Evolutionary conservation across 1,284 basidiomycete genomes (phyloP).

Genomic region (Volvariella surrecta): DNA sequence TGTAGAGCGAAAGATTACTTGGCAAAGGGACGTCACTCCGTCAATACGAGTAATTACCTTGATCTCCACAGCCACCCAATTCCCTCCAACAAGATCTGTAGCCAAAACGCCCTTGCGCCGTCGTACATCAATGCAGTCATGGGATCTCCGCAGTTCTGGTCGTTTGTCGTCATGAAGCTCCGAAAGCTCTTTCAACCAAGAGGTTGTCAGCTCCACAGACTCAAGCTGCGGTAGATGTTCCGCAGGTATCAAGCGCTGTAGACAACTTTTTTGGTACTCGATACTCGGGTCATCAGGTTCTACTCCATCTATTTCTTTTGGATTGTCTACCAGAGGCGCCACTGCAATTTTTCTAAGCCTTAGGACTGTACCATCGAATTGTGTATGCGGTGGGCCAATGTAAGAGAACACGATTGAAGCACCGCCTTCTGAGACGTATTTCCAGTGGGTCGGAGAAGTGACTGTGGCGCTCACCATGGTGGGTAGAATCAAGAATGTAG

Average conservation of each 20-base stretch:
- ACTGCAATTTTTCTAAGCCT: constrained; percentile 55
- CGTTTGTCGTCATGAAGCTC: constrained; percentile 37
- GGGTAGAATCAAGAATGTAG: too few species aligned
- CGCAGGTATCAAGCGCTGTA: constrained; percentile 49
- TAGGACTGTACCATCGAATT: constrained; percentile 59
- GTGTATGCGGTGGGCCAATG: constrained; percentile 37
- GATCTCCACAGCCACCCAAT: constrained; percentile 72
- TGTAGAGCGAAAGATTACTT: constrained; percentile 19
- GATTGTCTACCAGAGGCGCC: constrained; percentile 1
- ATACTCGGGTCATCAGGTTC: constrained; percentile 53
- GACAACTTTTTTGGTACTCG: constrained; percentile 53
- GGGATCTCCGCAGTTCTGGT: constrained; percentile 42
- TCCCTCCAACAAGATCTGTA: constrained; percentile 61
- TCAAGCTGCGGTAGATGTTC: constrained; percentile 50
- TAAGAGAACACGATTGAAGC: constrained; percentile 85
- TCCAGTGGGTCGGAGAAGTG: constrained; percentile 59
- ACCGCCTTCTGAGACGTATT: constrained; percentile 84
- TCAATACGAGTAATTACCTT: constrained; percentile 50
- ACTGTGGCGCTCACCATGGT: constrained; percentile 20
- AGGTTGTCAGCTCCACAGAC: constrained; percentile 39
- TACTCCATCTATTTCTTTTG: constrained; percentile 16
- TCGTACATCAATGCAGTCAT: constrained; percentile 50
- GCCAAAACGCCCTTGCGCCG: constrained; percentile 56
- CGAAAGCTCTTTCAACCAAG: constrained; percentile 56
- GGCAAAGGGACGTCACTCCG: too few species aligned